These are phyloP conservation scores for Geotrichum europaeum DNA, from an alignment of 1,139 yeast genomes.

Conservation along the genomic window DNA sequence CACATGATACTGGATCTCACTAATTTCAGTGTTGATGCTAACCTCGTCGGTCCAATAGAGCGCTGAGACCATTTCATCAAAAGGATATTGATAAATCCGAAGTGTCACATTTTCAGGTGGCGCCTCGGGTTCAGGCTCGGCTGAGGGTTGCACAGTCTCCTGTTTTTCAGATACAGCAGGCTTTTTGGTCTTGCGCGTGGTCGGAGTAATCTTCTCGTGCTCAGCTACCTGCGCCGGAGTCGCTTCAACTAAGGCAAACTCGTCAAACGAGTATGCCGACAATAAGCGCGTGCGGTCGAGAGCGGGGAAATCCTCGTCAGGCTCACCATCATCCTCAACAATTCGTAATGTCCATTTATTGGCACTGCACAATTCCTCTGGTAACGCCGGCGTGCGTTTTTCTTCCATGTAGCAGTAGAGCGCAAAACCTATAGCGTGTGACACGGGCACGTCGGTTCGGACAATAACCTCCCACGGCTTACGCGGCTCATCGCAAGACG, in stretches of 20 bases:
- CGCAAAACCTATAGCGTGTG: conserved; percentile 41
- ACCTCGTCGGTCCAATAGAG: conserved; percentile 29
- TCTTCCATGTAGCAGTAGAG: conserved; percentile 33
- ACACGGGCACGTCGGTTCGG: conserved; percentile 36
- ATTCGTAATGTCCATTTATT: conserved; percentile 40
- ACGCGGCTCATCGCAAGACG: conserved; percentile 32
- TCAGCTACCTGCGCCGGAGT: conserved; percentile 33
- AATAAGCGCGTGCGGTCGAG: conserved; percentile 39
- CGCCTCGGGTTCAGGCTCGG: neutral
- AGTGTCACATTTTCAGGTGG: conserved; percentile 20
- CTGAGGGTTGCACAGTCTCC: neutral
- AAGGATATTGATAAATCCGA: conserved; percentile 33
- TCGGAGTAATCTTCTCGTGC: conserved; percentile 35
- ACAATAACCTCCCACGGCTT: conserved; percentile 37
- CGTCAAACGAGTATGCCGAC: conserved; percentile 41
- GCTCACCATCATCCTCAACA: conserved; percentile 44
- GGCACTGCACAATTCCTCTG: conserved; percentile 34
- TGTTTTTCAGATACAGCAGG: neutral
- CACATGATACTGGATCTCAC: conserved; percentile 30
- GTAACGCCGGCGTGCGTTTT: conserved; percentile 30
- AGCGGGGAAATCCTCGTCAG: conserved; percentile 45
- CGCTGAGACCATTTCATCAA: conserved; percentile 32
- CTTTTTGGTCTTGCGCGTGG: conserved; percentile 8
- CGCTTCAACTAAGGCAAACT: conserved; percentile 41
- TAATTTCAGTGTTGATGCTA: conserved; percentile 23